A percentile compares a stretch with the other conserved stretches of the same genome.
Evolutionary conservation across 2,329 filamentous ascomycete species (phyloP).

Genomic region (Incumbomyces lentus): DNA sequence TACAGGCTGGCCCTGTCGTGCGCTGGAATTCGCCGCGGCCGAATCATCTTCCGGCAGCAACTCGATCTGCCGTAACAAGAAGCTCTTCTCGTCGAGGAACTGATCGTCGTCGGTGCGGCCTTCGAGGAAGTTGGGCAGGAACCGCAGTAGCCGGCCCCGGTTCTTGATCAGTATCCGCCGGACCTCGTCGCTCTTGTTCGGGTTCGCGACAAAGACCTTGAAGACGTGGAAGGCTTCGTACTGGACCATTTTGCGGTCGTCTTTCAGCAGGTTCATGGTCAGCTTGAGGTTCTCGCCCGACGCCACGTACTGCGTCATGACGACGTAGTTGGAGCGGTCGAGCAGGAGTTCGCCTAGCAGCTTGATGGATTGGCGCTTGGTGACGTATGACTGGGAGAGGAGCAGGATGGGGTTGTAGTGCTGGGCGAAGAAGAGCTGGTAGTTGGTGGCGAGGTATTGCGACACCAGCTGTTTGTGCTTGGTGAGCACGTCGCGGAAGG

Average conservation of each 20-base stretch:
- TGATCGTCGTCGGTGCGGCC: conserved; percentile 96
- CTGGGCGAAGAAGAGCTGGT: conserved; percentile 80
- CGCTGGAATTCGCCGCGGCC: not conserved
- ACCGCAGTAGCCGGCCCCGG: conserved; percentile 76
- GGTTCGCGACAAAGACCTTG: conserved; percentile 98
- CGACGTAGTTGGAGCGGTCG: conserved; percentile 90
- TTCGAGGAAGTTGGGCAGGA: conserved; percentile 83
- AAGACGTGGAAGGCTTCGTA: conserved; percentile 99
- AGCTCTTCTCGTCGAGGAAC: conserved; percentile 96
- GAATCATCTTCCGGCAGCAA: conserved; percentile 2
- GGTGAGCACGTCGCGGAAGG: conserved; percentile 89
- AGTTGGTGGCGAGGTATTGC: conserved; percentile 78
- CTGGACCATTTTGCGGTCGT: conserved; percentile 97
- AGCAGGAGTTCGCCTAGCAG: conserved; percentile 88
- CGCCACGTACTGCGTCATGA: conserved; percentile 97
- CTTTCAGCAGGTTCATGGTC: conserved; percentile 91
- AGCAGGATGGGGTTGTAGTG: conserved; percentile 63
- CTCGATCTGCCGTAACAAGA: conserved; percentile 87
- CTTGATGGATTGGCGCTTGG: conserved; percentile 96
- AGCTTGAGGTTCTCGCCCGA: conserved; percentile 93
- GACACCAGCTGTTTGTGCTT: conserved; percentile 88
- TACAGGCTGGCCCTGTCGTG: not conserved
- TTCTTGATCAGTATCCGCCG: conserved; percentile 96
- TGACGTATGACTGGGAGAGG: conserved; percentile 91
- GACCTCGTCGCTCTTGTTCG: conserved; percentile 92